These are phyloP conservation scores for apple (Malus domestica) DNA, from an alignment of 306 rosid genomes.

Conservation along the genomic window DNA sequence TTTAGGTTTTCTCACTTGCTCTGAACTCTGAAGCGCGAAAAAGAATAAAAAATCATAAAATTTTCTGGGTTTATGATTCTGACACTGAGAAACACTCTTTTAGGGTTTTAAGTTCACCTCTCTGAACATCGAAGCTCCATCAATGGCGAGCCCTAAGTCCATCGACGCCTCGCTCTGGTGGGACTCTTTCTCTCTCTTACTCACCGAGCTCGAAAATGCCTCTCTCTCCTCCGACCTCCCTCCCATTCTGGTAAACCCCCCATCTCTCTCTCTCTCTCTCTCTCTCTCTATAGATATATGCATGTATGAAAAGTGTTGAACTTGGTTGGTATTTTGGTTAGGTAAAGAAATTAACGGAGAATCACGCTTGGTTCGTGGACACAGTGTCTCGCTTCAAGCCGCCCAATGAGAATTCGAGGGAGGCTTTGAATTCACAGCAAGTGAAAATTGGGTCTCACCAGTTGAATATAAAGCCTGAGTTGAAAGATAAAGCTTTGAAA, in stretches of 20 bases:
- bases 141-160: conserved; percentile 54
- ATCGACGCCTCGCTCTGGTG: conserved; percentile 86
- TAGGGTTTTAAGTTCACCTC: not conserved
- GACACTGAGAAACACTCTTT: not conserved
- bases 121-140: conserved; percentile 1
- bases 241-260: conserved; percentile 43
- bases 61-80: not conserved
- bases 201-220: conserved; percentile 65
- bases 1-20: not conserved
- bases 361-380: conserved; percentile 66
- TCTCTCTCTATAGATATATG: conserved; percentile 7
- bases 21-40: conserved; percentile 43
- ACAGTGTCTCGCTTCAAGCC: conserved; percentile 53
- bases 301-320: not conserved
- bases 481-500: conserved; percentile 65
- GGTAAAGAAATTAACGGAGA: conserved; percentile 69
- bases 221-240: conserved; percentile 62
- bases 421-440: conserved; percentile 54
- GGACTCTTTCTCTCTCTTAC: conserved; percentile 68
- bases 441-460: conserved; percentile 62
- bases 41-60: conserved; percentile 8
- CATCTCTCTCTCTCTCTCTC: conserved; percentile 15
- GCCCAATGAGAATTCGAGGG: conserved; percentile 65
- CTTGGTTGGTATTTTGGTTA: conserved; percentile 21
- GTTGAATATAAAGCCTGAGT: conserved; percentile 43